Evolutionary conservation across 192 early-diverging fungal genomes (phyloP).

Genomic region (Pilaira anomala): DNA sequence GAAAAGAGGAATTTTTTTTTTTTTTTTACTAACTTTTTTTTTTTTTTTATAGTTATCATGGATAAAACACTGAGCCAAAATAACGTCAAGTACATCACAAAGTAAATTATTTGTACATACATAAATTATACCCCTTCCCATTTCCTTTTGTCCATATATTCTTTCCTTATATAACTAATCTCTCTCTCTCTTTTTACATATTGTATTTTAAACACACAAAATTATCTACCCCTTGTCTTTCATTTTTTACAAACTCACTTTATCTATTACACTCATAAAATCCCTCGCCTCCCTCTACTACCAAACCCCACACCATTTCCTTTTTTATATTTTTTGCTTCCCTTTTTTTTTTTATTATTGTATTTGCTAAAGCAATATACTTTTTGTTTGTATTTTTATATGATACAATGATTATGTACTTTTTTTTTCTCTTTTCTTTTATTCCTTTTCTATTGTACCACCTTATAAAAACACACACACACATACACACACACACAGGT

Average conservation of each 20-base stretch:
- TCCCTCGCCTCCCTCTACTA: too few relatives aligned
- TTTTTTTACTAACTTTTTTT: background rate
- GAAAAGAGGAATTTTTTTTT: background rate
- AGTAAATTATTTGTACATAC: conserved; percentile 10
- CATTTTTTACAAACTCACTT: too few relatives aligned
- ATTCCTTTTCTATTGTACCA: background rate
- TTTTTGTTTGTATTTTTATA: too few relatives aligned
- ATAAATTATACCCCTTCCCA: conserved; percentile 4
- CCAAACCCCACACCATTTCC: background rate
- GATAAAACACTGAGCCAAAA: background rate
- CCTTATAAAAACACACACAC: background rate
- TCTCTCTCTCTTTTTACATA: too few relatives aligned
- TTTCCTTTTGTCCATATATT: conserved; percentile 3
- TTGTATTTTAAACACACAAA: background rate
- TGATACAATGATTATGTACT: background rate
- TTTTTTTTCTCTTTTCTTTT: background rate
- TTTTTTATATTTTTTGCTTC: too few relatives aligned
- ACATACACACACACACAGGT: background rate
- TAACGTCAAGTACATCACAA: conserved; percentile 4
- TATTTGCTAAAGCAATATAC: background rate
- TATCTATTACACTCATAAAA: too few relatives aligned
- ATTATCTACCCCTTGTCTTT: background rate
- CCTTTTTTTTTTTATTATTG: background rate
- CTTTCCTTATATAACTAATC: too few relatives aligned
- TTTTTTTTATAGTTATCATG: conserved; percentile 9